Evolutionary conservation across 495 filamentous ascomycete genomes (phyloP).

Genomic region (Daldinia grandis): DNA sequence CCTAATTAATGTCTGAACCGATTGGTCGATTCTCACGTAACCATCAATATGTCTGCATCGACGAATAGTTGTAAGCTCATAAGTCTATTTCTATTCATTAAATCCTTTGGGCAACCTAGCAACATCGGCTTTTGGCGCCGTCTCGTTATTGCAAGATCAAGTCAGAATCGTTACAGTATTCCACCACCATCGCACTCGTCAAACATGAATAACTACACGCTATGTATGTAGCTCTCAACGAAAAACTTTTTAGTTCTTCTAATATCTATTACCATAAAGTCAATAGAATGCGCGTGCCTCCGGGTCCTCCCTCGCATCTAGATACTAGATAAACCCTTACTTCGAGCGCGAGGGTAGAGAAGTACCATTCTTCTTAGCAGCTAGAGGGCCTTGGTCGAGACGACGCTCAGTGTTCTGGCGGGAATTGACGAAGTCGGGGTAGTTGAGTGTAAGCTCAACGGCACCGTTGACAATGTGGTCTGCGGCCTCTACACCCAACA

Average conservation of each 20-base stretch:
- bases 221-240: conserved; percentile 15
- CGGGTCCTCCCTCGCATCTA: not conserved
- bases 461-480: conserved; percentile 95
- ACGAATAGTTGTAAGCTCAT: not conserved
- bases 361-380: conserved; percentile 45
- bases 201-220: conserved; percentile 35
- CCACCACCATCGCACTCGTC: conserved; percentile 34
- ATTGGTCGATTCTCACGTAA: conserved; percentile 5
- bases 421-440: conserved; percentile 97
- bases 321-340: conserved; percentile 10
- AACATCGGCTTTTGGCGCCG: conserved; percentile 17
- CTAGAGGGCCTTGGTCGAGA: conserved; percentile 71
- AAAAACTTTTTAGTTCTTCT: conserved; percentile 22
- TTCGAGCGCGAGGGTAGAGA: conserved; percentile 31
- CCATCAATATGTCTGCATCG: not conserved
- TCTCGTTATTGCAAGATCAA: conserved; percentile 24
- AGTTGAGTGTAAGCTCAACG: conserved; percentile 96
- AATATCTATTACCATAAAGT: conserved; percentile 12
- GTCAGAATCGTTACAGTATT: conserved; percentile 22
- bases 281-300: conserved; percentile 12
- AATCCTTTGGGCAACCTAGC: conserved; percentile 19
- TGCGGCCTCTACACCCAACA: conserved; percentile 96
- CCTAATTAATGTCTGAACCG: not conserved
- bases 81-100: conserved; percentile 38
- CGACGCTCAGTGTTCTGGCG: conserved; percentile 88